phyloP scores from a whole-genome alignment of 2,329 filamentous ascomycete species.

The Aspergillus bombycis region DNA sequence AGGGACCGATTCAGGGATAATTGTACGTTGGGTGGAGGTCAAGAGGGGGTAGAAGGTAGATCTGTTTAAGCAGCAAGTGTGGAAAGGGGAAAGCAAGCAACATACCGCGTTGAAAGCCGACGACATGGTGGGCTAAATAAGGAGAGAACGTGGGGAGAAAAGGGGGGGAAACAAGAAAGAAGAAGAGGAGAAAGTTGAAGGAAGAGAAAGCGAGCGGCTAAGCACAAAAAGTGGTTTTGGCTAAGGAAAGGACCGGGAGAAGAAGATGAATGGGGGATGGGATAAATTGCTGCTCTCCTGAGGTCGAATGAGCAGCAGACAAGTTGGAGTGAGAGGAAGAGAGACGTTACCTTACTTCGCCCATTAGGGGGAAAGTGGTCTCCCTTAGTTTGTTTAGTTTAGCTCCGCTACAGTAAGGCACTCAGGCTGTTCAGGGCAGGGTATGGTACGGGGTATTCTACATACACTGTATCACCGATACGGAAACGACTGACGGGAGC shows the following conservation, averaged over 20 bases:
- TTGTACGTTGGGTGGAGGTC: conserved; percentile 25
- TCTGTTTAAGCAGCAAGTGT: conserved; percentile 23
- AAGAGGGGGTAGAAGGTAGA: conserved; percentile 8
- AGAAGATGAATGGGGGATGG: conserved; percentile 8
- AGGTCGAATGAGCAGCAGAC: conserved; percentile 12
- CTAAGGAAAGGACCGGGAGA: conserved; percentile 14
- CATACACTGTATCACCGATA: neutral
- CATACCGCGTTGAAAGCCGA: conserved; percentile 58
- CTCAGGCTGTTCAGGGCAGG: neutral
- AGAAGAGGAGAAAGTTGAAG: conserved; percentile 25
- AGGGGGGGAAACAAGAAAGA: conserved; percentile 8
- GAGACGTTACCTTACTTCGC: conserved; percentile 9
- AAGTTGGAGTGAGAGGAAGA: conserved; percentile 12
- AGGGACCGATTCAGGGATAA: conserved; percentile 13
- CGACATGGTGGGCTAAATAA: conserved; percentile 51
- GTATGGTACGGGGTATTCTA: neutral
- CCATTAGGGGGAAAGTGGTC: conserved; percentile 8
- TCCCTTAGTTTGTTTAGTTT: conserved; percentile 11
- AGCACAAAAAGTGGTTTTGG: conserved; percentile 17
- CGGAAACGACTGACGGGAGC: neutral
- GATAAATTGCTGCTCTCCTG: conserved; percentile 27
- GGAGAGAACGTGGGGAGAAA: conserved; percentile 26
- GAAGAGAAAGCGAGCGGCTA: conserved; percentile 26
- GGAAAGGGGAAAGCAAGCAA: conserved; percentile 34
- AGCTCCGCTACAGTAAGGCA: neutral